phyloP scores from a whole-genome alignment of 768 basidiomycete species.

The Suillus placidus region DNA sequence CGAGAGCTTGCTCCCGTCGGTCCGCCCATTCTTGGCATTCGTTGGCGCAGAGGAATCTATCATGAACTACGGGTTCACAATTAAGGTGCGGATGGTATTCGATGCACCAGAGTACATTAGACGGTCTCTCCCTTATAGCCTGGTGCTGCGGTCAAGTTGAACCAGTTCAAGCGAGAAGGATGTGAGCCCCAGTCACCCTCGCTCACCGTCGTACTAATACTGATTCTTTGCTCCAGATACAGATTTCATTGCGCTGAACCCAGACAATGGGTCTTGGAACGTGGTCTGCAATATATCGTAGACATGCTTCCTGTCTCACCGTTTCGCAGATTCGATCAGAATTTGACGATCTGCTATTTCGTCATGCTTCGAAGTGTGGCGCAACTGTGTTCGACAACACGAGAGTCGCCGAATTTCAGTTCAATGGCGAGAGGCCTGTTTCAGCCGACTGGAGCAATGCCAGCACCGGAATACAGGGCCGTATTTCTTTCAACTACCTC shows the following conservation, averaged over 20 bases:
- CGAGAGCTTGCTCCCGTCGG: slow-evolving; percentile 62
- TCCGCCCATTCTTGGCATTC: slow-evolving; percentile 59
- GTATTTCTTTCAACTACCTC: slow-evolving; percentile 38
- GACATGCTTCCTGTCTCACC: background rate
- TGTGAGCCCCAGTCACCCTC: slow-evolving; percentile 40
- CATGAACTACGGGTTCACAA: slow-evolving; percentile 49
- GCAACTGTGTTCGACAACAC: slow-evolving; percentile 59
- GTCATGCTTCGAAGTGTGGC: slow-evolving; percentile 55
- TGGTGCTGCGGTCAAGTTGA: slow-evolving; percentile 66
- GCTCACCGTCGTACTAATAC: background rate
- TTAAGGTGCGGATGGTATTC: slow-evolving; percentile 39
- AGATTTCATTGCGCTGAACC: slow-evolving; percentile 58
- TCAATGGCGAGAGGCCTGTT: slow-evolving; percentile 27
- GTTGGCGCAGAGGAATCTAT: slow-evolving; percentile 60
- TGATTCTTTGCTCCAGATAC: slow-evolving; percentile 44
- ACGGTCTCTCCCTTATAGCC: slow-evolving; percentile 38
- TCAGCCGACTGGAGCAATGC: slow-evolving; percentile 30
- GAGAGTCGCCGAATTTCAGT: slow-evolving; percentile 44
- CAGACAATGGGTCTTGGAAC: slow-evolving; percentile 61
- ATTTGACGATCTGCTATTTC: slow-evolving; percentile 60
- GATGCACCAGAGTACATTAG: background rate
- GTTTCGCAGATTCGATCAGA: slow-evolving; percentile 55
- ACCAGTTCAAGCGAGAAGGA: slow-evolving; percentile 63
- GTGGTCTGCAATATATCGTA: slow-evolving; percentile 45
- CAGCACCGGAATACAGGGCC: slow-evolving; percentile 23